phyloP scores from a whole-genome alignment of 768 basidiomycete species.

The Phlebiopsis flavidoalba region DNA sequence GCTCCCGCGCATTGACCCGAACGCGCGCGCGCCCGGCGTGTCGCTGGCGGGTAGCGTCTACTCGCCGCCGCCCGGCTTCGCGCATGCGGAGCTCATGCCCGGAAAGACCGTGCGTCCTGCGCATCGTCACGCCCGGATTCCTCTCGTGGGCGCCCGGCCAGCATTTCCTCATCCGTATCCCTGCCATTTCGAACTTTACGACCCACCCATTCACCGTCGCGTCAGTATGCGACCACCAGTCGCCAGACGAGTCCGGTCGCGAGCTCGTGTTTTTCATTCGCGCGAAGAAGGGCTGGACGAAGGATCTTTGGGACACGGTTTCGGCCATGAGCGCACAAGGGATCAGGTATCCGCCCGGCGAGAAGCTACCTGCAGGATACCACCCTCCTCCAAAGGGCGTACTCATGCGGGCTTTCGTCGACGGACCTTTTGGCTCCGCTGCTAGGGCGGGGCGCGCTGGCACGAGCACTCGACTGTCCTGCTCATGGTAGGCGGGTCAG shows the following conservation, averaged over 20 bases:
- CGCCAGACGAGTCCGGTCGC: slow-evolving; percentile 39
- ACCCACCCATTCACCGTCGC: slow-evolving; percentile 74
- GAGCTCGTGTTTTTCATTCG: slow-evolving; percentile 65
- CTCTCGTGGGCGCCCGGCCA: slow-evolving; percentile 75
- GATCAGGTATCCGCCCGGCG: slow-evolving; percentile 21
- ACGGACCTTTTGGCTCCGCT: slow-evolving; percentile 68
- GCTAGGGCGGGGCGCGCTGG: slow-evolving; percentile 56
- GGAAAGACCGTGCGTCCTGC: slow-evolving; percentile 68
- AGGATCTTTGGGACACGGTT: slow-evolving; percentile 56
- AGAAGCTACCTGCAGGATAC: slow-evolving; percentile 26
- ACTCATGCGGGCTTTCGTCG: slow-evolving; percentile 51
- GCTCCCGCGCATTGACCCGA: slow-evolving; percentile 11
- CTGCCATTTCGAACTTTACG: slow-evolving; percentile 53
- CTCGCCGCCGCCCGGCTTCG: slow-evolving; percentile 61
- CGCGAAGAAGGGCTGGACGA: slow-evolving; percentile 66
- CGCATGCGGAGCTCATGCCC: slow-evolving; percentile 61
- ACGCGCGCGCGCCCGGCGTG: neutral
- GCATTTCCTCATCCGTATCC: slow-evolving; percentile 65
- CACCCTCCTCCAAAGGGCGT: slow-evolving; percentile 40
- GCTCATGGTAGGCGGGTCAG: slow-evolving; percentile 69
- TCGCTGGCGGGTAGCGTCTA: slow-evolving; percentile 20
- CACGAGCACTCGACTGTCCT: slow-evolving; percentile 51
- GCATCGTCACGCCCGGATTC: slow-evolving; percentile 49
- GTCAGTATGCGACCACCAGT: slow-evolving; percentile 48
- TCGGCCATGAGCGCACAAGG: slow-evolving; percentile 28